Conservation (phyloP, 2,329 filamentous ascomycete genomes). For the Phyllachora maydis region DNA sequence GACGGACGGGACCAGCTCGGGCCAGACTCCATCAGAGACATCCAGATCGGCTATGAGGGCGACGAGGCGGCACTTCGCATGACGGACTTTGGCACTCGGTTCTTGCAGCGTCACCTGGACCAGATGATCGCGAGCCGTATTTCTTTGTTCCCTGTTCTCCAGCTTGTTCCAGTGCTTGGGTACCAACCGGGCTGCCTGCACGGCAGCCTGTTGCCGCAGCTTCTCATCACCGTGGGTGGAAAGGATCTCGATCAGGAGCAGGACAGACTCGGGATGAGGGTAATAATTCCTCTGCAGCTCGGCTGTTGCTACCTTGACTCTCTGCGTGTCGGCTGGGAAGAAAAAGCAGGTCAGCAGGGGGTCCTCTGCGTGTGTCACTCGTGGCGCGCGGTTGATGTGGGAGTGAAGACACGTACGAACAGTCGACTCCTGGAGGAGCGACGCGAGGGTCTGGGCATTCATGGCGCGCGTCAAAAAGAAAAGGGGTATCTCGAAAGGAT, state of each 20-base stretch:
- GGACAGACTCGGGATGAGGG: slow-evolving; percentile 61
- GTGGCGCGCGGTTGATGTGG: slow-evolving; percentile 1
- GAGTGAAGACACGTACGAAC: slow-evolving; percentile 5
- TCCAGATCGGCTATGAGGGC: slow-evolving; percentile 73
- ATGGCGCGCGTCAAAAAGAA: slow-evolving; percentile 5
- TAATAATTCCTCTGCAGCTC: slow-evolving; percentile 90
- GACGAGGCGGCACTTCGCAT: slow-evolving; percentile 74
- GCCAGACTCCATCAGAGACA: slow-evolving; percentile 71
- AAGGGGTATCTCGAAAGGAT: slow-evolving; percentile 3
- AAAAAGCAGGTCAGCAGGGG: slow-evolving; percentile 13
- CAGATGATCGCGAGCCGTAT: slow-evolving; percentile 60
- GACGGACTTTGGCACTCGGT: slow-evolving; percentile 53
- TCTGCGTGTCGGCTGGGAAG: slow-evolving; percentile 59
- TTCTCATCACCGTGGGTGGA: slow-evolving; percentile 53
- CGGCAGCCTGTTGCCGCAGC: slow-evolving; percentile 75
- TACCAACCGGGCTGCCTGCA: slow-evolving; percentile 71
- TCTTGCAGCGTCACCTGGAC: slow-evolving; percentile 72
- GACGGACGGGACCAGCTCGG: slow-evolving; percentile 58
- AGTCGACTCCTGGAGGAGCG: slow-evolving; percentile 9
- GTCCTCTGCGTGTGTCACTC: no score
- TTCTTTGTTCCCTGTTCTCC: slow-evolving; percentile 55
- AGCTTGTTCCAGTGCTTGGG: slow-evolving; percentile 70
- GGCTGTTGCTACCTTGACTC: slow-evolving; percentile 75
- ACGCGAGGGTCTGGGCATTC: slow-evolving; percentile 7
- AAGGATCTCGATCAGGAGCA: slow-evolving; percentile 73